Evolutionary conservation across 768 basidiomycete genomes (phyloP).

Genomic region (Cytidiella melzeri): DNA sequence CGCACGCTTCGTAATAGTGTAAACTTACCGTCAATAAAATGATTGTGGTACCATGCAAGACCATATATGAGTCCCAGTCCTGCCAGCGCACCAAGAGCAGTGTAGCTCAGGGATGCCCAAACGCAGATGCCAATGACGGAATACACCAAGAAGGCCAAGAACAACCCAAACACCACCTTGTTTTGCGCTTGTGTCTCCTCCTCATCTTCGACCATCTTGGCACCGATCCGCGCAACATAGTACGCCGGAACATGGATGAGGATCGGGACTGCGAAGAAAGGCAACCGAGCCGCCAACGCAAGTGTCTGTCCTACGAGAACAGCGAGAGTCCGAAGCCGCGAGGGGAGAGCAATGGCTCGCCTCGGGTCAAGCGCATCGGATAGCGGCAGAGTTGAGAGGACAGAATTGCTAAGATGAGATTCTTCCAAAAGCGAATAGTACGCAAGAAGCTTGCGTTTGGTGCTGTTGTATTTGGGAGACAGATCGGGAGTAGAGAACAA

Average conservation of each 20-base stretch:
- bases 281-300: slow-evolving; percentile 63
- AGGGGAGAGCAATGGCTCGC: slow-evolving; percentile 66
- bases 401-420: slow-evolving; percentile 78
- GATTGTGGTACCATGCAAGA: slow-evolving; percentile 81
- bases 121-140: slow-evolving; percentile 77
- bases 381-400: slow-evolving; percentile 78
- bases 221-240: slow-evolving; percentile 70
- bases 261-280: slow-evolving; percentile 86
- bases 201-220: slow-evolving; percentile 71
- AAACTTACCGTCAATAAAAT: slow-evolving; percentile 74
- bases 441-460: slow-evolving; percentile 68
- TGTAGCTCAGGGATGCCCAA: slow-evolving; percentile 81
- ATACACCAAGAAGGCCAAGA: slow-evolving; percentile 75
- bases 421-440: slow-evolving; percentile 86
- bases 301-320: slow-evolving; percentile 77
- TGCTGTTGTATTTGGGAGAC: slow-evolving; percentile 49
- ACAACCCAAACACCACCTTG: slow-evolving; percentile 81
- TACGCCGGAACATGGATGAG: slow-evolving; percentile 83
- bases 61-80: slow-evolving; percentile 66
- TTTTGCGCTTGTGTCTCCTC: slow-evolving; percentile 97
- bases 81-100: slow-evolving; percentile 63
- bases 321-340: slow-evolving; percentile 73
- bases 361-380: slow-evolving; percentile 79
- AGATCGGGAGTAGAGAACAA: slow-evolving; percentile 70
- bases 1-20: background rate